Evolutionary conservation across 257 asterid genomes (phyloP).

Genomic region (Coffea eugenioides): DNA sequence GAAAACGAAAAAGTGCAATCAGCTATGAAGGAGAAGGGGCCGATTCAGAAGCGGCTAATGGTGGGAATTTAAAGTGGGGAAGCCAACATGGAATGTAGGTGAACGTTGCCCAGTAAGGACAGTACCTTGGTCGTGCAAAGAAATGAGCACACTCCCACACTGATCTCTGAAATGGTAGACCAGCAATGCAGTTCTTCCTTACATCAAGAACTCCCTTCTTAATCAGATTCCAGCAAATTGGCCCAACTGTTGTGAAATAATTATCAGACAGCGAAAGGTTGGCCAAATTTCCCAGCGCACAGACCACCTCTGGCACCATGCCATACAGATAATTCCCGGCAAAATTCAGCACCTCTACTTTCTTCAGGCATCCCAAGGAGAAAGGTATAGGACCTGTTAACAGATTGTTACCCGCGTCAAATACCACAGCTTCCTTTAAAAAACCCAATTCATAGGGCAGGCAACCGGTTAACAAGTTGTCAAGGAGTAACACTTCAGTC

Average conservation of each 20-base stretch:
- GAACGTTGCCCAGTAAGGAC: conserved; percentile 38
- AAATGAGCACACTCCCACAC: conserved; percentile 46
- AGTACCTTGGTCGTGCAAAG: conserved; percentile 42
- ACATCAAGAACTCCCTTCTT: conserved; percentile 55
- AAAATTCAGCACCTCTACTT: conserved; percentile 51
- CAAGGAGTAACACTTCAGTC: conserved; percentile 49
- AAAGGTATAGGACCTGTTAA: conserved; percentile 59
- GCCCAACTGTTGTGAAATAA: conserved; percentile 55
- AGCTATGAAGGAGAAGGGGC: conserved; percentile 43
- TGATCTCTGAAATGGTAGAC: conserved; percentile 59
- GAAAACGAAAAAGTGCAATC: background rate
- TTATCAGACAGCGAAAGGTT: conserved; percentile 59
- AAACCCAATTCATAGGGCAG: conserved; percentile 63
- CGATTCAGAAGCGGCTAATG: conserved; percentile 16
- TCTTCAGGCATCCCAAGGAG: conserved; percentile 59
- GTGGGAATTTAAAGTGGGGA: conserved; percentile 28
- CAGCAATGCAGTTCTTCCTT: conserved; percentile 59
- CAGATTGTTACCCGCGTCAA: conserved; percentile 53
- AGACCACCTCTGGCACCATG: conserved; percentile 54
- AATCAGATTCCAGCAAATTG: conserved; percentile 46
- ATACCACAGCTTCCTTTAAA: conserved; percentile 40
- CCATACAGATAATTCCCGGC: conserved; percentile 61
- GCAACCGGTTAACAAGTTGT: conserved; percentile 62
- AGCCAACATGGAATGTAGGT: conserved; percentile 44
- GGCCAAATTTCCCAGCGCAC: conserved; percentile 41